Percentiles rank a stretch among this genome's conserved stretches.
Conservation (phyloP, 768 basidiomycete species). For the Botryobasidium botryosum region DNA sequence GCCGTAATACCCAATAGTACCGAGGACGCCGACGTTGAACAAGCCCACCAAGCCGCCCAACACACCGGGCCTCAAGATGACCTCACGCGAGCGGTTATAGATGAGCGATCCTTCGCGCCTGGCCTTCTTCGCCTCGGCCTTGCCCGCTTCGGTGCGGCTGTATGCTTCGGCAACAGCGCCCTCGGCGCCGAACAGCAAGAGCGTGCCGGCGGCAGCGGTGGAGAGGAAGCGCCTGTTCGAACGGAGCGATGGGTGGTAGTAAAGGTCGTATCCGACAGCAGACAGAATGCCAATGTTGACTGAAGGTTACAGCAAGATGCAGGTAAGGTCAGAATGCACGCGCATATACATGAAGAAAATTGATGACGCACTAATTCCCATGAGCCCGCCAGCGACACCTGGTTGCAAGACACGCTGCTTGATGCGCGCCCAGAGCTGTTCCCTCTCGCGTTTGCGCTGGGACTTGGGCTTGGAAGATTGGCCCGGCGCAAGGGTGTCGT, state of each 20-base stretch:
- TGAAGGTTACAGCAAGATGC: conserved; percentile 15
- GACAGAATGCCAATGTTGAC: conserved; percentile 59
- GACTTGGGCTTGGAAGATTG: conserved; percentile 15
- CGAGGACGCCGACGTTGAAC: conserved; percentile 51
- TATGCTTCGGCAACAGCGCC: conserved; percentile 47
- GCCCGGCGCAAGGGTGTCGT: no score
- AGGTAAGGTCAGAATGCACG: neutral
- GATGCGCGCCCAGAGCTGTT: conserved; percentile 33
- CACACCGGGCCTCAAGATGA: conserved; percentile 44
- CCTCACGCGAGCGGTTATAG: conserved; percentile 37
- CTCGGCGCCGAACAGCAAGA: conserved; percentile 43
- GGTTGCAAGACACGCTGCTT: conserved; percentile 44
- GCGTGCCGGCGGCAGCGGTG: conserved; percentile 34
- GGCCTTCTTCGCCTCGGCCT: conserved; percentile 37
- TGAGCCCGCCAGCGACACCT: conserved; percentile 50
- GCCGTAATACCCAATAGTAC: conserved; percentile 41
- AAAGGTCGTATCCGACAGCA: conserved; percentile 44
- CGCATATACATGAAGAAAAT: neutral
- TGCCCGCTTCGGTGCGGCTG: conserved; percentile 39
- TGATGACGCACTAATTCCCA: conserved; percentile 42
- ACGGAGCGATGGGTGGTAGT: conserved; percentile 42
- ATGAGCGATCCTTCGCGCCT: conserved; percentile 37
- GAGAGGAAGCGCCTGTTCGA: conserved; percentile 37
- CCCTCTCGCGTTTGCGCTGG: conserved; percentile 25
- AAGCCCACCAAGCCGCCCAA: conserved; percentile 47